These are phyloP conservation scores for Trichoderma koningii DNA, from an alignment of 2,329 filamentous ascomycete species.

Conservation along the genomic window DNA sequence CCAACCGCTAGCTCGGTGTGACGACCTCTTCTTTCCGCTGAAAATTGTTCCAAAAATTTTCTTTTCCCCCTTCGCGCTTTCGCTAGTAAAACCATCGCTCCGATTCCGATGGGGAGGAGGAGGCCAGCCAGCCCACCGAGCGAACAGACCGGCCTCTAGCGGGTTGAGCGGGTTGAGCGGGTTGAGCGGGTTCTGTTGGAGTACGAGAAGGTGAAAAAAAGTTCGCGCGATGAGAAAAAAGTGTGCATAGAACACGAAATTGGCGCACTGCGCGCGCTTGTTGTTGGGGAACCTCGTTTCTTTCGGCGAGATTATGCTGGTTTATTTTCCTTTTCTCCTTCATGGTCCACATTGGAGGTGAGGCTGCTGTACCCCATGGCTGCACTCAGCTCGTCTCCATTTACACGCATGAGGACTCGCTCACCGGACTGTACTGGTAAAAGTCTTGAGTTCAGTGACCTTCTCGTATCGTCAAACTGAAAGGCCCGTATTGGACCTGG, in stretches of 20 bases:
- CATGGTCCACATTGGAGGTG: constrained; percentile 5
- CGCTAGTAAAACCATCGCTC: constrained; percentile 19
- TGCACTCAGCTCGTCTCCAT: constrained; percentile 12
- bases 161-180: constrained; percentile 6
- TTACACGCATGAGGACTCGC: neutral
- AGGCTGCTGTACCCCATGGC: constrained; percentile 9
- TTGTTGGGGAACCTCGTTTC: neutral
- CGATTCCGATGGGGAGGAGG: neutral
- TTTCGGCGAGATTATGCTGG: neutral
- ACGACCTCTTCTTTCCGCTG: neutral
- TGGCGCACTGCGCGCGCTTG: constrained; percentile 9
- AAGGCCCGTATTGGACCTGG: constrained; percentile 1
- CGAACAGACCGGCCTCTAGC: neutral
- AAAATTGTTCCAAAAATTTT: constrained; percentile 13
- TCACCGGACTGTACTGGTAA: neutral
- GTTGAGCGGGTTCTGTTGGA: neutral
- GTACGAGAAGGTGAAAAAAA: neutral
- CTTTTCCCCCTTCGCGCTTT: constrained; percentile 1
- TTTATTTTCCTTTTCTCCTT: neutral
- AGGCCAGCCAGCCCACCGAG: neutral
- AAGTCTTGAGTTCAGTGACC: neutral
- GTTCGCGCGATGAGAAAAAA: neutral
- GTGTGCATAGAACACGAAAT: neutral
- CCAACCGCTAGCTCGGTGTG: constrained; percentile 16
- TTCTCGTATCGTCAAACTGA: neutral